Evolutionary conservation across 306 rosid species (phyloP).

Genomic region (Sophora flavescens): DNA sequence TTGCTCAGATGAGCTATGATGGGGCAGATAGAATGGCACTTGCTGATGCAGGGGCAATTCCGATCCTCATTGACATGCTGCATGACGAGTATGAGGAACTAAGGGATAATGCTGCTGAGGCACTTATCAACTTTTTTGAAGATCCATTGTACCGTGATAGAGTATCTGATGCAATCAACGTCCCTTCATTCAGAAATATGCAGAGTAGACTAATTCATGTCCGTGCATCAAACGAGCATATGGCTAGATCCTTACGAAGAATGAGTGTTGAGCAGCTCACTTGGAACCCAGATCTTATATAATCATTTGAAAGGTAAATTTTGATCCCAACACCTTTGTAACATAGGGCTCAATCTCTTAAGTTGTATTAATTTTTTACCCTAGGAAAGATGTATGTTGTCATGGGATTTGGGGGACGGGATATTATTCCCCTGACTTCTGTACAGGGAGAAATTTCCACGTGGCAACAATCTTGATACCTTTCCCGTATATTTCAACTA

Average conservation of each 20-base stretch:
- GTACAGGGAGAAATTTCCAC: not conserved
- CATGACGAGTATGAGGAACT: constrained; percentile 51
- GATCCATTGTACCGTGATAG: constrained; percentile 51
- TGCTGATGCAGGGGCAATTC: constrained; percentile 56
- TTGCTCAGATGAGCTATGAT: constrained; percentile 54
- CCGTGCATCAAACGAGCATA: constrained; percentile 46
- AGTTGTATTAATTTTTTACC: not conserved
- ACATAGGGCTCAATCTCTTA: not conserved
- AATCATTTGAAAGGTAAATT: constrained; percentile 29
- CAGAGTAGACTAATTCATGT: constrained; percentile 43
- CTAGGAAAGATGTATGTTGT: constrained; percentile 10
- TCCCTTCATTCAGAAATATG: constrained; percentile 56
- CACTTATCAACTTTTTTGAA: constrained; percentile 52
- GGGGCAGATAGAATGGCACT: constrained; percentile 54
- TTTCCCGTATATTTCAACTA: constrained; percentile 23
- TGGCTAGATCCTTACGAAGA: constrained; percentile 50
- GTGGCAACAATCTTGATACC: constrained; percentile 14
- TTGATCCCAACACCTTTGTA: constrained; percentile 22
- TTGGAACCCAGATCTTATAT: constrained; percentile 42
- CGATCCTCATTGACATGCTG: constrained; percentile 54
- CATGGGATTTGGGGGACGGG: not conserved
- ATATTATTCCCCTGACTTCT: not conserved
- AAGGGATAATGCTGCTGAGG: constrained; percentile 60
- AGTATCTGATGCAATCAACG: constrained; percentile 49
- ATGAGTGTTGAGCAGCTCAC: constrained; percentile 50